Base-by-base conservation (phyloP, 345 rosid genomes). In the Diplotaxis tenuifolia region DNA sequence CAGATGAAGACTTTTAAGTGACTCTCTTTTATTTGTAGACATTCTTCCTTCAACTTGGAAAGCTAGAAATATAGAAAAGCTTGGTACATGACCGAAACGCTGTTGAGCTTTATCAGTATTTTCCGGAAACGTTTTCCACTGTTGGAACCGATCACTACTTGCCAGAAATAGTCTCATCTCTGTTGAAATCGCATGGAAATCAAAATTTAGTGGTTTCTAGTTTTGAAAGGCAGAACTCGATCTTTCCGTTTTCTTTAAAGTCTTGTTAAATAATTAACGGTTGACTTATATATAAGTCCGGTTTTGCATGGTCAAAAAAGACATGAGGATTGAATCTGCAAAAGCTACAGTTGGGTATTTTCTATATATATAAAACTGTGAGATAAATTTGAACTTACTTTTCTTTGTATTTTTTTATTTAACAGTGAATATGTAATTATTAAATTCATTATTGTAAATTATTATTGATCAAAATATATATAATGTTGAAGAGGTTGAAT, bases 1-100 rank as follows among this genome's bases (percentile, higher is more conserved):
- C 86, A 0, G 92, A 80, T 52, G 81, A 8, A 54, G 71, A 60
- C 36, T 69, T 73, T 71, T 34, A 95, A 53, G 29, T 53, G 82
- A n/a, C n/a, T n/a, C n/a, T n/a, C n/a, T n/a, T n/a, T n/a, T 36
- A 14, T 36, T 4, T 36, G n/a, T 36, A 36, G 42, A 36, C 42
- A 36, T 36, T 36, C 12, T 36, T 36, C 14, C 42, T 36, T 36
- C 14, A 36, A 36, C 42, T 10, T 36, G 42, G 42, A 36, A 32
- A 36, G 11, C 42, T 36, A 36, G 14, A 12, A 10, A 36, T 9
- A 36, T 36, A 9, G 14, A 36, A 36, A 14, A 14, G 42, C 11
- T 36, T 36, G 42, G 42, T 36, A 36, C 14, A 10, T n/a, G 42
- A 36, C 5, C 42, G 11, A 36, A 36, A 36, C 42, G 11, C 42